Percentiles rank a stretch among this genome's conserved stretches.
Evolutionary conservation across 2,329 filamentous ascomycete species (phyloP).

Genomic region (Magnaporthiopsis incrustans): DNA sequence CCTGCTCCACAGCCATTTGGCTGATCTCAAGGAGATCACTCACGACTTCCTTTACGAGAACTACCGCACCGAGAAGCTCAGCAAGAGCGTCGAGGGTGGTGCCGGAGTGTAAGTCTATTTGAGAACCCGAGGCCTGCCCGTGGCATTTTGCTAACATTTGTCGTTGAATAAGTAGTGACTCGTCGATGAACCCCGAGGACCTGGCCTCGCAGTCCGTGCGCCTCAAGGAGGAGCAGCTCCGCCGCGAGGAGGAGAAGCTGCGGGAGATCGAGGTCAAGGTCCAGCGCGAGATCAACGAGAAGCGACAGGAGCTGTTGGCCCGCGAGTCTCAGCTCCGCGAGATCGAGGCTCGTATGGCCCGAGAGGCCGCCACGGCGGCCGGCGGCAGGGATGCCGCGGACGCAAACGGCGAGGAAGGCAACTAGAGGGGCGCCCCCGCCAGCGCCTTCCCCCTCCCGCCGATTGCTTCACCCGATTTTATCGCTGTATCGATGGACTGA

Average conservation of each 20-base stretch:
- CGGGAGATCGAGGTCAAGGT: constrained; percentile 99
- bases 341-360: constrained; percentile 95
- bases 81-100: constrained; percentile 95
- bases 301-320: constrained; percentile 94
- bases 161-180: constrained; percentile 44
- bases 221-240: constrained; percentile 98
- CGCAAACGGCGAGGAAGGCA: constrained; percentile 49
- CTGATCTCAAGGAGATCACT: constrained; percentile 98
- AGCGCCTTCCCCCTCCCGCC: constrained; percentile 13
- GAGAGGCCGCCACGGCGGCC: constrained; percentile 57
- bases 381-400: constrained; percentile 29
- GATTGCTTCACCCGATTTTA: constrained; percentile 6
- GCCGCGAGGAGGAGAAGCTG: constrained; percentile 98
- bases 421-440: constrained; percentile 24
- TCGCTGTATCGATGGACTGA: constrained; percentile 1
- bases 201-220: constrained; percentile 94
- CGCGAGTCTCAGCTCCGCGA: constrained; percentile 98
- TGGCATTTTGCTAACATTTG: background rate
- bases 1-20: constrained; percentile 93
- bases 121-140: background rate
- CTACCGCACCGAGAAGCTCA: constrained; percentile 99
- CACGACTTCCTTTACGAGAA: constrained; percentile 99
- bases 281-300: constrained; percentile 99
- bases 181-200: constrained; percentile 96
- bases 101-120: constrained; percentile 66